Evolutionary conservation across 768 basidiomycete genomes (phyloP).

Genomic region (Mycena belliarum): DNA sequence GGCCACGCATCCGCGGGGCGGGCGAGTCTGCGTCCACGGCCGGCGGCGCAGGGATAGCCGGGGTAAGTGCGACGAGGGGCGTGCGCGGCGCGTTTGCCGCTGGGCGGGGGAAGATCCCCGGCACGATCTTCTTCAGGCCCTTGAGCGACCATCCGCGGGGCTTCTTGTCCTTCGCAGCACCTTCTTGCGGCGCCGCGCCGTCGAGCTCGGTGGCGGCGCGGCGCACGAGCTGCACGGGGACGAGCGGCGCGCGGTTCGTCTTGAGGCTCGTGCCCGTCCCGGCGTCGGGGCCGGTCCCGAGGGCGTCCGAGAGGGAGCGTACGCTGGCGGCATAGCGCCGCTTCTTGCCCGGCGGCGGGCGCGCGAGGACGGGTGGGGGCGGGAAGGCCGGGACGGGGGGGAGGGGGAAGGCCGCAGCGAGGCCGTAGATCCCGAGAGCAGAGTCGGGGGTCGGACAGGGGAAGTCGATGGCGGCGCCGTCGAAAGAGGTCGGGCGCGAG

Average conservation of each 20-base stretch:
- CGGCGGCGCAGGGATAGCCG: neutral
- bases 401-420: neutral
- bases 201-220: neutral
- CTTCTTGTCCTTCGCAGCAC: neutral
- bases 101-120: constrained; percentile 4
- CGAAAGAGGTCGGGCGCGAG: constrained; percentile 1
- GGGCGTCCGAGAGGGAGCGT: neutral
- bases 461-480: constrained; percentile 5
- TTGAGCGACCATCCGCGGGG: neutral
- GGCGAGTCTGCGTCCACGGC: neutral
- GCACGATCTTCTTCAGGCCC: neutral
- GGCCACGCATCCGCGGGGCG: neutral
- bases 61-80: neutral
- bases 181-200: neutral
- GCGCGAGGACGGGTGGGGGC: neutral
- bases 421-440: neutral
- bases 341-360: neutral
- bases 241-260: neutral
- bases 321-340: constrained; percentile 4
- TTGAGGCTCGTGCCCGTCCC: constrained; percentile 2
- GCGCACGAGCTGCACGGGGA: neutral
- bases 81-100: neutral
- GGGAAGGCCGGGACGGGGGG: neutral
- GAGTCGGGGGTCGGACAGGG: neutral
- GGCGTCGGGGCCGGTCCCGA: neutral